Conservation (phyloP, 805 yeast genomes). For the Metschnikowia dekortorum region DNA sequence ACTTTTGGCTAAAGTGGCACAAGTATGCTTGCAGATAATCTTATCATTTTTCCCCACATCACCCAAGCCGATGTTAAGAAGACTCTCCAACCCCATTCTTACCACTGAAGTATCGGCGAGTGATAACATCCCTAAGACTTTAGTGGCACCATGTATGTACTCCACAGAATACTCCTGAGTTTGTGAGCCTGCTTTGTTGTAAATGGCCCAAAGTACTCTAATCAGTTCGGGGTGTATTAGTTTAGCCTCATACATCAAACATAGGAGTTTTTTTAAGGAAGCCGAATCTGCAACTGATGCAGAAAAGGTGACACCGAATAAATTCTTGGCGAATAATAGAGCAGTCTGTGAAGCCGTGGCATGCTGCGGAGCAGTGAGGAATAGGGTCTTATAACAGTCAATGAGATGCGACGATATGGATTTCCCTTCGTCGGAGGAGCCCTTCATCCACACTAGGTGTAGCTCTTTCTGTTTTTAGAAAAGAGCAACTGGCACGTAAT, state of each 20-base stretch:
- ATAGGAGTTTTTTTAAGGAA: slow-evolving; percentile 75
- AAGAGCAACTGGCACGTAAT: slow-evolving; percentile 61
- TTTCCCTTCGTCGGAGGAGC: slow-evolving; percentile 85
- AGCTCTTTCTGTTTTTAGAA: slow-evolving; percentile 89
- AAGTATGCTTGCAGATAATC: slow-evolving; percentile 68
- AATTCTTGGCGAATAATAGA: slow-evolving; percentile 69
- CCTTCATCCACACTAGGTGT: slow-evolving; percentile 94
- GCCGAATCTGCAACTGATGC: slow-evolving; percentile 89
- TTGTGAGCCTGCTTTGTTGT: slow-evolving; percentile 37
- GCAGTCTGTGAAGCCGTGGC: slow-evolving; percentile 57
- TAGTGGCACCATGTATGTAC: slow-evolving; percentile 79
- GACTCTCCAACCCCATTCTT: slow-evolving; percentile 61
- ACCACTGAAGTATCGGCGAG: slow-evolving; percentile 66
- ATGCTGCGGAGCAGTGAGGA: slow-evolving; percentile 69
- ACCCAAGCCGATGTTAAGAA: slow-evolving; percentile 71
- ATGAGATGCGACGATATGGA: slow-evolving; percentile 78
- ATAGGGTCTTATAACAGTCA: slow-evolving; percentile 70
- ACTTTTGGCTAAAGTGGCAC: slow-evolving; percentile 74
- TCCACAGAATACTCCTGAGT: slow-evolving; percentile 37
- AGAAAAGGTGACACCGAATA: slow-evolving; percentile 68
- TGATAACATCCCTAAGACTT: slow-evolving; percentile 85
- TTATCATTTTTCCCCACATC: slow-evolving; percentile 58
- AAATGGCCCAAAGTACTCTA: slow-evolving; percentile 79
- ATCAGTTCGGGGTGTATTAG: slow-evolving; percentile 61
- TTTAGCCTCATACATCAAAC: slow-evolving; percentile 60